Percentiles rank a stretch among this genome's conserved stretches.
Conservation (phyloP, 805 yeast species). For the Sporopachydermia lactativora region DNA sequence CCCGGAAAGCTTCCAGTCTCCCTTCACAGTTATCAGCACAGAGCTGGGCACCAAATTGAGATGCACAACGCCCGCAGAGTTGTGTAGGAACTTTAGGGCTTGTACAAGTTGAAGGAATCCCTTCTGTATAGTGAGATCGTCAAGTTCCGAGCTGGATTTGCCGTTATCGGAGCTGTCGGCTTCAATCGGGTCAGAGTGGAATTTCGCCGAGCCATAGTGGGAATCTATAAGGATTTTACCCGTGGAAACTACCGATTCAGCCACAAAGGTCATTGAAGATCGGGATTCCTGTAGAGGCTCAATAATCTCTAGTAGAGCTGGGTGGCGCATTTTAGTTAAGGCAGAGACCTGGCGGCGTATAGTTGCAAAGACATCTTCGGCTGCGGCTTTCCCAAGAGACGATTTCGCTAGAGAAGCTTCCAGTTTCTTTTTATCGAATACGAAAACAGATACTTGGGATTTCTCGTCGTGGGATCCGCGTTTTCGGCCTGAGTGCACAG, state of each 20-base stretch:
- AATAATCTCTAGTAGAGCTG: conserved; percentile 65
- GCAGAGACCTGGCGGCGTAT: conserved; percentile 56
- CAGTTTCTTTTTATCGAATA: conserved; percentile 68
- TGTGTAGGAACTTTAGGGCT: conserved; percentile 74
- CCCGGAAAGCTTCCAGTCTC: conserved; percentile 92
- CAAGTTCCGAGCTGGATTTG: conserved; percentile 28
- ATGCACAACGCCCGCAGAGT: conserved; percentile 60
- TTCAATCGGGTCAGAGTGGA: not conserved
- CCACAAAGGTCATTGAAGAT: conserved; percentile 63
- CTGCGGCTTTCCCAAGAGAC: conserved; percentile 32
- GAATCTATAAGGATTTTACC: not conserved
- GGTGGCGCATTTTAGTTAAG: conserved; percentile 76
- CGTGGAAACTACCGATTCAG: conserved; percentile 53
- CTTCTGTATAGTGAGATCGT: conserved; percentile 60
- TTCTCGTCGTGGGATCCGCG: conserved; percentile 34
- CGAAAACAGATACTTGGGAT: conserved; percentile 59
- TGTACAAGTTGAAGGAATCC: conserved; percentile 70
- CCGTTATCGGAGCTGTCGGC: not conserved
- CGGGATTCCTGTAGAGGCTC: conserved; percentile 88
- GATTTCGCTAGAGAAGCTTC: conserved; percentile 38
- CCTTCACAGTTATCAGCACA: conserved; percentile 61
- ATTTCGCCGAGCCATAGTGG: not conserved
- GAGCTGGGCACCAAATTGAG: conserved; percentile 67
- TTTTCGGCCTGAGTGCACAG: conserved; percentile 72
- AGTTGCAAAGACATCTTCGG: conserved; percentile 51